A percentile compares a stretch with the other conserved stretches of the same genome.
Evolutionary conservation across 2,329 filamentous ascomycete genomes (phyloP).

Genomic region (Zymoseptoria tritici): DNA sequence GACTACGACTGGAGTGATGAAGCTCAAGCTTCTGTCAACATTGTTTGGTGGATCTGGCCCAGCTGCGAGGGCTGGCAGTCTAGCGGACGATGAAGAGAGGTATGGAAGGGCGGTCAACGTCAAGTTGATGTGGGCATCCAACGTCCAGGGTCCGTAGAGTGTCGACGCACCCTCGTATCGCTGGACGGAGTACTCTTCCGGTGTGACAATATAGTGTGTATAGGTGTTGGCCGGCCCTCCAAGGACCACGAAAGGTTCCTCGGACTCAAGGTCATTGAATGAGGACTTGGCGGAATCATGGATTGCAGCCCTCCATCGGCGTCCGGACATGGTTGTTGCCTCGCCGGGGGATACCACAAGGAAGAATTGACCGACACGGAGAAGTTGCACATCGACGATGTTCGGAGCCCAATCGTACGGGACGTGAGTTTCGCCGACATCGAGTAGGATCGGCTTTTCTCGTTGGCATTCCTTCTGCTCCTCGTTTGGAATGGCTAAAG

Average conservation of each 20-base stretch:
- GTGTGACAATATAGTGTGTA: constrained; percentile 70
- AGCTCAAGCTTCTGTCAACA: constrained; percentile 63
- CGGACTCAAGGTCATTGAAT: constrained; percentile 28
- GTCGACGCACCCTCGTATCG: constrained; percentile 94
- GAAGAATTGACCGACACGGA: constrained; percentile 76
- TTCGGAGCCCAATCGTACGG: constrained; percentile 90
- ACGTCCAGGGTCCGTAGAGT: constrained; percentile 72
- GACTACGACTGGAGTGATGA: constrained; percentile 71
- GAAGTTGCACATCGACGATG: constrained; percentile 77
- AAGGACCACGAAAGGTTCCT: constrained; percentile 66
- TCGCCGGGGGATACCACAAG: constrained; percentile 82
- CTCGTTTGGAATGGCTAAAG: constrained; percentile 62
- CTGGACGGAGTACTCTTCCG: constrained; percentile 75
- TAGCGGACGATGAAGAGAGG: constrained; percentile 41
- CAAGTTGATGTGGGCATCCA: constrained; percentile 81
- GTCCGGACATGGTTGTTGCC: constrained; percentile 84
- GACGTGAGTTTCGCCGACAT: constrained; percentile 69
- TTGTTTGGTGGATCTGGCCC: constrained; percentile 72
- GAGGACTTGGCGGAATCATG: constrained; percentile 38
- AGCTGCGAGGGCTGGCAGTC: constrained; percentile 28
- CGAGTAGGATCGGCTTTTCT: constrained; percentile 77
- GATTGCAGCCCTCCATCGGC: constrained; percentile 74
- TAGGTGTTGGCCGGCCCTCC: constrained; percentile 89
- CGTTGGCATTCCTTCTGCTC: constrained; percentile 69
- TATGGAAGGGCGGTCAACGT: constrained; percentile 65